phyloP scores from a whole-genome alignment of 2,329 filamentous ascomycete genomes.

The Endothia cerciana region DNA sequence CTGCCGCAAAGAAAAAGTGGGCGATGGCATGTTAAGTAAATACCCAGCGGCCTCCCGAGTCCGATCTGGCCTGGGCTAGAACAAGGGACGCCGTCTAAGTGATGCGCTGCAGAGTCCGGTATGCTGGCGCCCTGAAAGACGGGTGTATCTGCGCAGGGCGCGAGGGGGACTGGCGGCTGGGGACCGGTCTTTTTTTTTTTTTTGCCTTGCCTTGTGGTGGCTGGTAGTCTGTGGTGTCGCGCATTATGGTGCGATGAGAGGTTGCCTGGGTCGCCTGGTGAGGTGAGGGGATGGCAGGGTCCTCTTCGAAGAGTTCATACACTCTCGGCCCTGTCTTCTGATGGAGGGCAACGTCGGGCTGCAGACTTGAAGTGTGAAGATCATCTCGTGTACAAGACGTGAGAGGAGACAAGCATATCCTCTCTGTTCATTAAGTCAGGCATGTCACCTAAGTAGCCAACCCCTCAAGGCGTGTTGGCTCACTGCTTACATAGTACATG shows the following conservation, averaged over 20 bases:
- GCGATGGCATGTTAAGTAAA: background rate
- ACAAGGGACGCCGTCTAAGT: background rate
- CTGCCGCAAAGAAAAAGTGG: background rate
- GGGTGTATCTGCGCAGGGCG: conserved; percentile 1
- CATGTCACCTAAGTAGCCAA: background rate
- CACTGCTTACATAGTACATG: background rate
- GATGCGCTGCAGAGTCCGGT: background rate
- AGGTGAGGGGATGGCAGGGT: background rate
- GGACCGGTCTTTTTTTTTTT: background rate
- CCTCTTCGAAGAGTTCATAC: background rate
- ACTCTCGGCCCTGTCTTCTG: background rate
- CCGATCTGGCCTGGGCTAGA: conserved; percentile 1
- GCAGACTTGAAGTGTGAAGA: no score
- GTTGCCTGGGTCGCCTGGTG: background rate
- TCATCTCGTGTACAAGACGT: no score
- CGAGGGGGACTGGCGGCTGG: background rate
- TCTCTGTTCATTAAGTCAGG: background rate
- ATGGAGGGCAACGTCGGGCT: background rate
- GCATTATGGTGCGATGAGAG: background rate
- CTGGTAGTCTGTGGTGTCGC: background rate
- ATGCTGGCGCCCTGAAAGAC: background rate
- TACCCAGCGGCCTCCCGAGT: background rate
- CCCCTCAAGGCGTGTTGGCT: background rate
- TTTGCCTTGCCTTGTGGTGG: background rate
- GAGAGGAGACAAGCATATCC: background rate